Percentiles rank a stretch among this genome's conserved stretches.
phyloP scores from a whole-genome alignment of 768 basidiomycete genomes.

The Phanerodontia chrysosporium region DNA sequence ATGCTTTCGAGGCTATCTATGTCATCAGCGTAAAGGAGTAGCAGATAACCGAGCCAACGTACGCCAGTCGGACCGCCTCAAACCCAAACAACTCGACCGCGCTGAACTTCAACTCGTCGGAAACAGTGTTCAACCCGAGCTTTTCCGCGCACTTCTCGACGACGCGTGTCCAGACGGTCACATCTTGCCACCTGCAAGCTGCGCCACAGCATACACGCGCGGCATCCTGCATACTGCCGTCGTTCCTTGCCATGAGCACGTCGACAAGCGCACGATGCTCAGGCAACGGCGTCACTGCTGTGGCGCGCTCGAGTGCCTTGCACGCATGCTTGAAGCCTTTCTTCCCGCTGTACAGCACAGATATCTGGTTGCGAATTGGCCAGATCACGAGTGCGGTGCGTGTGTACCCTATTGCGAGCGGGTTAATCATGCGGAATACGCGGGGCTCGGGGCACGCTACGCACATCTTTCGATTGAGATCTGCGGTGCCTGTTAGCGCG shows the following conservation, averaged over 20 bases:
- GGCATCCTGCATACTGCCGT: not conserved
- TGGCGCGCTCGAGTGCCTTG: not conserved
- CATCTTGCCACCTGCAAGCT: conserved; percentile 11
- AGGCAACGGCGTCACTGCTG: not conserved
- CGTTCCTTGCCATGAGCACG: not conserved
- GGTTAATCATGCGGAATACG: not conserved
- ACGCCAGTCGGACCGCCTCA: not conserved
- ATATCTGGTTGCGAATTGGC: conserved; percentile 9
- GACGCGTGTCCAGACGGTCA: conserved; percentile 6
- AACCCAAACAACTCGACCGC: conserved; percentile 12
- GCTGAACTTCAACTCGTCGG: not conserved
- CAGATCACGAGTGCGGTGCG: conserved; percentile 23
- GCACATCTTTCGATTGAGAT: too few species aligned
- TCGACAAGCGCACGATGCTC: conserved; percentile 3
- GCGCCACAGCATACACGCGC: conserved; percentile 3
- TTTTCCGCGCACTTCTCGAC: conserved; percentile 2
- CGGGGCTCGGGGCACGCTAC: conserved; percentile 19
- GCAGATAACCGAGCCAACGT: not conserved
- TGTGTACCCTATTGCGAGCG: conserved; percentile 17
- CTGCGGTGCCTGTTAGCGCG: too few species aligned
- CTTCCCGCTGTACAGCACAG: conserved; percentile 1
- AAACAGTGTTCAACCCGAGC: not conserved
- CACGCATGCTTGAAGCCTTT: conserved; percentile 7
- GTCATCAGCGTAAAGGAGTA: not conserved
- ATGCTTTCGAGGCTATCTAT: conserved; percentile 1